Percentiles rank a stretch among this genome's conserved stretches.
Conservation (phyloP, 768 basidiomycete species). For the Dictyophora rubrovolvata region DNA sequence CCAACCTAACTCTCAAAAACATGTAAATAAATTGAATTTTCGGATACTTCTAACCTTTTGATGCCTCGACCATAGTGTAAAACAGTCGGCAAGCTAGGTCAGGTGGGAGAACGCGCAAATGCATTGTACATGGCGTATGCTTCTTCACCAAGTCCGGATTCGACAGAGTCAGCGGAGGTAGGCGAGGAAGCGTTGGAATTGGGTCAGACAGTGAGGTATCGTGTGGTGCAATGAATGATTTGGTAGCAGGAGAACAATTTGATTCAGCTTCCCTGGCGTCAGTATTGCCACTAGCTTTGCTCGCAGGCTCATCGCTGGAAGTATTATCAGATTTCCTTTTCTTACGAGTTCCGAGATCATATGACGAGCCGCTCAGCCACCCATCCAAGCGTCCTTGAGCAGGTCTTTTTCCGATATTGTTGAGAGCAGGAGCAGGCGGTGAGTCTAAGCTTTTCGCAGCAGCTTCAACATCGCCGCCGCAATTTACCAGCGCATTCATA, state of each 20-base stretch:
- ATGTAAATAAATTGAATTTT: background rate
- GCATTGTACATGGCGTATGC: slow-evolving; percentile 69
- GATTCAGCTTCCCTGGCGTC: background rate
- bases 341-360: slow-evolving; percentile 14
- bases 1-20: slow-evolving; percentile 33
- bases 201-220: background rate
- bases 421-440: slow-evolving; percentile 23
- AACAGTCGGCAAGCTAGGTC: slow-evolving; percentile 70
- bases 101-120: slow-evolving; percentile 56
- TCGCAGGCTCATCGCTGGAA: slow-evolving; percentile 10
- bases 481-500: slow-evolving; percentile 48
- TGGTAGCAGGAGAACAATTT: background rate
- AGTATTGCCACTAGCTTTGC: background rate
- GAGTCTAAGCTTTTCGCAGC: slow-evolving; percentile 29
- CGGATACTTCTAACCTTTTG: slow-evolving; percentile 22
- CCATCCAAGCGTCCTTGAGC: slow-evolving; percentile 28
- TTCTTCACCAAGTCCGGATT: slow-evolving; percentile 54
- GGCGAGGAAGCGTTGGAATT: slow-evolving; percentile 25
- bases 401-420: slow-evolving; percentile 42
- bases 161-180: slow-evolving; percentile 53
- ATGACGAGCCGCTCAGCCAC: slow-evolving; percentile 39
- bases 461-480: slow-evolving; percentile 44
- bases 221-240: background rate
- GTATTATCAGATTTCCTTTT: slow-evolving; percentile 8
- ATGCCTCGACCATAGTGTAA: slow-evolving; percentile 56